Evolutionary conservation across 1,139 yeast genomes (phyloP).

Genomic region (Tardiomyces depauwii): DNA sequence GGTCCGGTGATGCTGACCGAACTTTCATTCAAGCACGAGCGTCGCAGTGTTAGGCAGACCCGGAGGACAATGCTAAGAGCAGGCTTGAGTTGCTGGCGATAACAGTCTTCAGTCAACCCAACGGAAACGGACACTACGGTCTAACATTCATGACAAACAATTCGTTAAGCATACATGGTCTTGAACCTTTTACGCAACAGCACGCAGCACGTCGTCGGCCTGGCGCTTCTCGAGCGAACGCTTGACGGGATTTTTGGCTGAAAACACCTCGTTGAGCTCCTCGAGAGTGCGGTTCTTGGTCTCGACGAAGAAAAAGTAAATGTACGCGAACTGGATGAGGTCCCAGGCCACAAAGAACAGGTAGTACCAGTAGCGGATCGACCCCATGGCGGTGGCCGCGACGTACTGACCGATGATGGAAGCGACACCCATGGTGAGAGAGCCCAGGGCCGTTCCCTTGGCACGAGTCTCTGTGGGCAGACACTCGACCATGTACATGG

Average conservation of each 20-base stretch:
- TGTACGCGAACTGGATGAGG: constrained; percentile 5
- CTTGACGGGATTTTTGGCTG: background rate
- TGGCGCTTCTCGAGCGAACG: background rate
- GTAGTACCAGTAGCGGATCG: constrained; percentile 46
- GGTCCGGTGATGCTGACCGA: no score
- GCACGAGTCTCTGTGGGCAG: constrained; percentile 26
- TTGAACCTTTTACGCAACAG: background rate
- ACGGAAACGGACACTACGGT: no score
- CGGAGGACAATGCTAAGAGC: no score
- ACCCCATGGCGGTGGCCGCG: constrained; percentile 46
- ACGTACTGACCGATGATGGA: constrained; percentile 35
- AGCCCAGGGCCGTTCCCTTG: constrained; percentile 18
- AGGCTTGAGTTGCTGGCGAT: no score
- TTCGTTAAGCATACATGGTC: no score
- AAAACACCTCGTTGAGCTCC: constrained; percentile 34
- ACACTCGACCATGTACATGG: constrained; percentile 26
- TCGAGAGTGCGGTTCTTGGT: constrained; percentile 30
- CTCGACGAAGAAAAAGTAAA: constrained; percentile 32
- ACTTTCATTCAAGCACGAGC: no score
- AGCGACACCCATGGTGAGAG: constrained; percentile 14
- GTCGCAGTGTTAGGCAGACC: no score
- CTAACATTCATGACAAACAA: no score
- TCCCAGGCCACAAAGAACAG: constrained; percentile 31
- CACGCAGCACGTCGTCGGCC: background rate
- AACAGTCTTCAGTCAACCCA: no score